Evolutionary conservation across 2,329 filamentous ascomycete genomes (phyloP), one percentile per base, ranked within the genome.

Genomic region (Parastagonospora nodorum): DNA sequence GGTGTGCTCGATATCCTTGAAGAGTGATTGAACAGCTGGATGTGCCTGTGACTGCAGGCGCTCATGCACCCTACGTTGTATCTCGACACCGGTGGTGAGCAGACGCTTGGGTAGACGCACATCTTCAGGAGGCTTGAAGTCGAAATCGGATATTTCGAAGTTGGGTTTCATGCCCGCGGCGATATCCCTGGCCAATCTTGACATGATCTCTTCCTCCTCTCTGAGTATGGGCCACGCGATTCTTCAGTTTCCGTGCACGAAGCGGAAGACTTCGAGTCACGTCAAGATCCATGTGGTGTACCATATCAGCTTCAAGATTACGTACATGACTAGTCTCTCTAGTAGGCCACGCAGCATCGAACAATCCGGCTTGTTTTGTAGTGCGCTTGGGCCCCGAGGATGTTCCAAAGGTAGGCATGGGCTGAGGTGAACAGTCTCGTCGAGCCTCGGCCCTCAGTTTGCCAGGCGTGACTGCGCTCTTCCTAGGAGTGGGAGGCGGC

Each of bases 281-380:
- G 5, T 27, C 16, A 10, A 12, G 5, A 33, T 14, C 15, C 7
- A 11, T 32, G 10, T n/a, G 2, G 12, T 15, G 7, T 8, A 5
- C 41, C 31, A 36, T n/a, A 15, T 32, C 33, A n/a, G 45, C 11
- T 4, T 64, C 56, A 1, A 62, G 19, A 37, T 69, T 70, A 4
- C 69, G 68, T 28, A 72, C 70, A 57, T 73, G 71, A 1, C 80
- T 74, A 67, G 84, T 84, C 6, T 79, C 87, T 55, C 80, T 79
- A 42, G 83, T 81, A 32, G 90, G 90, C 87, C 89, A 94, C n/a
- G 84, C 78, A 3, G 89, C 83, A 46, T 89, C 80, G 55, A 78
- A 76, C 8, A 86, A 80, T 2, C 88, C 89, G 0, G 86, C 84
- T n/a, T 88, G 78, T 62, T 84, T 90, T 4, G 84, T 44, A 63